Percentiles rank a stretch among this genome's conserved stretches.
These are phyloP conservation scores for Aspergillus oerlinghausenensis DNA, from an alignment of 2,329 filamentous ascomycete species.

Conservation along the genomic window DNA sequence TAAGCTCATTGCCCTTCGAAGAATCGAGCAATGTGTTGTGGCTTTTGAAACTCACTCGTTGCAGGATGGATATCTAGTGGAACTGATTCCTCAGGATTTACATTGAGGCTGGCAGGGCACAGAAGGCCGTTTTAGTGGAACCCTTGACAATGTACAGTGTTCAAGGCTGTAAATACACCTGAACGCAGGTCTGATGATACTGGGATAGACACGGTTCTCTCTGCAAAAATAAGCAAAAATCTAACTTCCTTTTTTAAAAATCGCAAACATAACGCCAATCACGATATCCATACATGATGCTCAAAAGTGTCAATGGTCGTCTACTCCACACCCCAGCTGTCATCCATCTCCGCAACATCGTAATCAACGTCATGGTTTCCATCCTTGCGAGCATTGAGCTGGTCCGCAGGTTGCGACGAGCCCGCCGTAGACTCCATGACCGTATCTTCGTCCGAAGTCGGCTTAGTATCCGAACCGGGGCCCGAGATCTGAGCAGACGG, in stretches of 20 bases:
- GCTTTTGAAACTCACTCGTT: not conserved
- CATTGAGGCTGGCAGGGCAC: not conserved
- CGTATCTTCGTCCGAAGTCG: slow-evolving; percentile 24
- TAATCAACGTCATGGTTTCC: slow-evolving; percentile 43
- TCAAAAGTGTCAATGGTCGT: not conserved
- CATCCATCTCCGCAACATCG: slow-evolving; percentile 48
- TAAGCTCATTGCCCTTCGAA: slow-evolving; percentile 16
- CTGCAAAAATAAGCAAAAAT: not conserved
- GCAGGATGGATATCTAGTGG: slow-evolving; percentile 33
- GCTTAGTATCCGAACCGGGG: slow-evolving; percentile 18
- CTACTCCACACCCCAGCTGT: slow-evolving; percentile 35
- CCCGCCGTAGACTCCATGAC: slow-evolving; percentile 26
- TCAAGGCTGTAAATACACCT: slow-evolving; percentile 5
- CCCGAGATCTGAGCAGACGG: slow-evolving; percentile 7
- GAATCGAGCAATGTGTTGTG: not conserved
- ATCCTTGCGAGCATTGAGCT: slow-evolving; percentile 14
- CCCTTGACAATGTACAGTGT: not conserved
- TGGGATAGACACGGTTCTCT: not conserved
- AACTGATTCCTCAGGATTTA: slow-evolving; percentile 29
- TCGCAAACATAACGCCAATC: not conserved
- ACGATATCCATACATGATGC: not conserved
- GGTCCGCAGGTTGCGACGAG: slow-evolving; percentile 11
- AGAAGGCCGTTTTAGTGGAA: not conserved
- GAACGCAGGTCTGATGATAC: not conserved
- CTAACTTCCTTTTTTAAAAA: not conserved